A percentile compares a stretch with the other conserved stretches of the same genome.
Conservation (phyloP, 148 eudicot genomes). For the Talinum fruticosum region DNA sequence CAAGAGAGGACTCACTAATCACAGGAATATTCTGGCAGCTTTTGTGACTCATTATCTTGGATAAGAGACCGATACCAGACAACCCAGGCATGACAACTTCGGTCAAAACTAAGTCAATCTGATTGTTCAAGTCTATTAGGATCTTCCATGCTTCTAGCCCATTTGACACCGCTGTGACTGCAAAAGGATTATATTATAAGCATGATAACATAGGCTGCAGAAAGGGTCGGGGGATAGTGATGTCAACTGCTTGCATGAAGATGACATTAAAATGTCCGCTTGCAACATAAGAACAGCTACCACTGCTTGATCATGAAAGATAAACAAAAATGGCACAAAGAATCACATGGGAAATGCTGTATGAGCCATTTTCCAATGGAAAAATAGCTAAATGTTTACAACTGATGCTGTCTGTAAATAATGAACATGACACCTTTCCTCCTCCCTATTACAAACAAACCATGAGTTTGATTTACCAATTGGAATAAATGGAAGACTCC, state of each 20-base stretch:
- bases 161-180: conserved; percentile 65
- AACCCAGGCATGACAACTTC: conserved; percentile 80
- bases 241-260: neutral
- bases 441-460: neutral
- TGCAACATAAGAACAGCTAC: neutral
- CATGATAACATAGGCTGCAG: neutral
- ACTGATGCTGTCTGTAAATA: neutral
- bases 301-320: neutral
- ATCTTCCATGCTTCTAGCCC: conserved; percentile 66
- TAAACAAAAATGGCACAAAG: neutral
- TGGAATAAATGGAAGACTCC: neutral
- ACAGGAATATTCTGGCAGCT: conserved; percentile 76
- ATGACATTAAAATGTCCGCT: neutral
- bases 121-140: conserved; percentile 57
- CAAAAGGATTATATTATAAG: conserved; percentile 29
- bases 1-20: conserved; percentile 63
- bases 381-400: neutral
- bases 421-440: neutral
- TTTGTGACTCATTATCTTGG: conserved; percentile 76
- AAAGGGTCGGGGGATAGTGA: neutral
- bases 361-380: neutral
- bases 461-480: neutral
- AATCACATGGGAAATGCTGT: neutral
- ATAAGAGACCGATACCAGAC: conserved; percentile 71
- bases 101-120: conserved; percentile 72